Percentiles rank a stretch among this genome's conserved stretches.
These are phyloP conservation scores for Botryotinia convoluta DNA, from an alignment of 2,329 filamentous ascomycete genomes.

Conservation along the genomic window DNA sequence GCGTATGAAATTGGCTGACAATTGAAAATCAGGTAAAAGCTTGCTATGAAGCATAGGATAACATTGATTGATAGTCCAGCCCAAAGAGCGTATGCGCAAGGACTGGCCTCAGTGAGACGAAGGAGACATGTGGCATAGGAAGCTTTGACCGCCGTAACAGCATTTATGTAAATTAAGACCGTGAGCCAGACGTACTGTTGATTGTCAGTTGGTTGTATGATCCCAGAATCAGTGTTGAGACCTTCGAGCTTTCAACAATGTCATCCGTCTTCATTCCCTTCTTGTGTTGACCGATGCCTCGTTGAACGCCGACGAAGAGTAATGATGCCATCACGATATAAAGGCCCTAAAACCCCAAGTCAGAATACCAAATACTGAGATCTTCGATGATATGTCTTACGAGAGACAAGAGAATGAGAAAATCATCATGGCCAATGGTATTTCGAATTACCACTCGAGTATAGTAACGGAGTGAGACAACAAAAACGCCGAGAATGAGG, in stretches of 20 bases:
- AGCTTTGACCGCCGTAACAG: constrained; percentile 15
- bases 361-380: neutral
- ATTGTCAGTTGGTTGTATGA: neutral
- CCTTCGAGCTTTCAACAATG: constrained; percentile 18
- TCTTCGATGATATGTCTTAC: neutral
- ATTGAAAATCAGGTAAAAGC: constrained; percentile 18
- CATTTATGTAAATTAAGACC: constrained; percentile 14
- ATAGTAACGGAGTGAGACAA: constrained; percentile 17
- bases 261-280: neutral
- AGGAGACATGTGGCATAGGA: constrained; percentile 19
- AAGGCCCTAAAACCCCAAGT: neutral
- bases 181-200: constrained; percentile 19
- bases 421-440: constrained; percentile 18
- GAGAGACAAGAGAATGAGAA: constrained; percentile 14
- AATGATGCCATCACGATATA: constrained; percentile 18
- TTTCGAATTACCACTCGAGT: constrained; percentile 12
- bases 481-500: constrained; percentile 10
- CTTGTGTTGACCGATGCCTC: constrained; percentile 18
- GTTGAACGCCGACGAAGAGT: constrained; percentile 16
- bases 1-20: constrained; percentile 16
- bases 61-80: constrained; percentile 11
- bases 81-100: constrained; percentile 16
- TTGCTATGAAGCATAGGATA: constrained; percentile 14
- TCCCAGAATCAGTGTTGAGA: neutral
- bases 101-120: constrained; percentile 13